These are phyloP conservation scores for Trichothecium roseum DNA, from an alignment of 2,329 filamentous ascomycete genomes.

Conservation along the genomic window DNA sequence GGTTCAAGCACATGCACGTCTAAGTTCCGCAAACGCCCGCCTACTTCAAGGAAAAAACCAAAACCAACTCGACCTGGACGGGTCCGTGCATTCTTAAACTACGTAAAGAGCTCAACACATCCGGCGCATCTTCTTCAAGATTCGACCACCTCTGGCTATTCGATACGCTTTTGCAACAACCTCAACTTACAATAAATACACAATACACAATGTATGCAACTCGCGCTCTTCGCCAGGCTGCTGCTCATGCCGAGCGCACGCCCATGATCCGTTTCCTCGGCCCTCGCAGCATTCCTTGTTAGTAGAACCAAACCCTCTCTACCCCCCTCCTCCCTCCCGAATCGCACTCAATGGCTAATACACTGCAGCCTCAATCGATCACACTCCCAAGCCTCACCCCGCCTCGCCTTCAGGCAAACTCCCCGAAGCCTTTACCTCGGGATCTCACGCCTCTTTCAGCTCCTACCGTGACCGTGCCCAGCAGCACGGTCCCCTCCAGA, in stretches of 20 bases:
- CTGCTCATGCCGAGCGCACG: constrained; percentile 47
- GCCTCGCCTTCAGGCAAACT: constrained; percentile 57
- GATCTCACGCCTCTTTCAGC: constrained; percentile 54
- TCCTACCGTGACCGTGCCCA: constrained; percentile 68
- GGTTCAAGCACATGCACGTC: too few relatives aligned
- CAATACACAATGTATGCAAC: constrained; percentile 42
- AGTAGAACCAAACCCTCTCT: constrained; percentile 12
- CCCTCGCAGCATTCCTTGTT: constrained; percentile 48
- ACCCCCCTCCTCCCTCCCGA: constrained; percentile 2
- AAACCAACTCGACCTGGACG: too few relatives aligned
- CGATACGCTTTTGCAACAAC: too few relatives aligned
- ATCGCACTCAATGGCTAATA: constrained; percentile 11
- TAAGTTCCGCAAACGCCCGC: too few relatives aligned
- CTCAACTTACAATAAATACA: background rate
- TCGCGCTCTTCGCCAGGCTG: constrained; percentile 45
- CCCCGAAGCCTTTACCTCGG: constrained; percentile 38
- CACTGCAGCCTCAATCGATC: constrained; percentile 56
- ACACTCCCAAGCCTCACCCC: constrained; percentile 63
- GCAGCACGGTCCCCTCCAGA: constrained; percentile 66
- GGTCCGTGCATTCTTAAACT: too few relatives aligned
- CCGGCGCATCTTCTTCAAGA: too few relatives aligned
- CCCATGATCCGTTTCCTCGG: constrained; percentile 54
- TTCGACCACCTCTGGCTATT: too few relatives aligned
- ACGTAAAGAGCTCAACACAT: too few relatives aligned
- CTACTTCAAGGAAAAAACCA: too few relatives aligned